Conservation (phyloP, 108 stramenopile genomes). For the Phaeodactylum tricornutum region DNA sequence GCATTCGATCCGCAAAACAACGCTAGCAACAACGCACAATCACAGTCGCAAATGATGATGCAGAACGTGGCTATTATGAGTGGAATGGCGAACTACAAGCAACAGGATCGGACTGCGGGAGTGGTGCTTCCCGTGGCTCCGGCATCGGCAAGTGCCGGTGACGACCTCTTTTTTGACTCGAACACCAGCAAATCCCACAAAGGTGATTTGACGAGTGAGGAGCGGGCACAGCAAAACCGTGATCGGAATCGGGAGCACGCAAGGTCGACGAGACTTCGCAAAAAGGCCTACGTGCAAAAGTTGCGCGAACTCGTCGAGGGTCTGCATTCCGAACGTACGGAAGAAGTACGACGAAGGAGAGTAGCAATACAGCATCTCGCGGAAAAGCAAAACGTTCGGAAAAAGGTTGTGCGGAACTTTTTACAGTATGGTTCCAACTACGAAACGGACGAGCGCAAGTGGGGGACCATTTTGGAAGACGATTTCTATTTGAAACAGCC, state of each 20-base stretch:
- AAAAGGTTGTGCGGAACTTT: slow-evolving; percentile 61
- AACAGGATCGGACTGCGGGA: too few relatives aligned
- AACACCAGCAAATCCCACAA: too few relatives aligned
- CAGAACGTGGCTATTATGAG: background rate
- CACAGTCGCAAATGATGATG: background rate
- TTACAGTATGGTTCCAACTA: slow-evolving; percentile 48
- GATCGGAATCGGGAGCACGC: slow-evolving; percentile 95
- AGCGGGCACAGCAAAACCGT: slow-evolving; percentile 65
- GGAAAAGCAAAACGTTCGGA: slow-evolving; percentile 61
- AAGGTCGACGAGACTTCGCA: slow-evolving; percentile 85
- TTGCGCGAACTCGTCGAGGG: slow-evolving; percentile 86
- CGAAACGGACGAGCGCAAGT: slow-evolving; percentile 53
- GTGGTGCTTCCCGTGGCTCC: too few relatives aligned
- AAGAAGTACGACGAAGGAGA: slow-evolving; percentile 67
- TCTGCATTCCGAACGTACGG: slow-evolving; percentile 62
- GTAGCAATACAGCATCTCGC: slow-evolving; percentile 73
- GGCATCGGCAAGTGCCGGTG: too few relatives aligned
- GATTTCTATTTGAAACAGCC: slow-evolving; percentile 74
- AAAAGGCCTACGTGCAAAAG: slow-evolving; percentile 91
- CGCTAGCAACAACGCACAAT: background rate
- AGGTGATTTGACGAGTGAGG: slow-evolving; percentile 34
- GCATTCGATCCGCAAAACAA: background rate
- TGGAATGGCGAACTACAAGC: background rate
- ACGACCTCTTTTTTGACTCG: too few relatives aligned
- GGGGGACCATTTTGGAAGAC: slow-evolving; percentile 67